These are phyloP conservation scores for Secale cereale DNA, from an alignment of 176 grass and related monocot species.

Conservation along the genomic window DNA sequence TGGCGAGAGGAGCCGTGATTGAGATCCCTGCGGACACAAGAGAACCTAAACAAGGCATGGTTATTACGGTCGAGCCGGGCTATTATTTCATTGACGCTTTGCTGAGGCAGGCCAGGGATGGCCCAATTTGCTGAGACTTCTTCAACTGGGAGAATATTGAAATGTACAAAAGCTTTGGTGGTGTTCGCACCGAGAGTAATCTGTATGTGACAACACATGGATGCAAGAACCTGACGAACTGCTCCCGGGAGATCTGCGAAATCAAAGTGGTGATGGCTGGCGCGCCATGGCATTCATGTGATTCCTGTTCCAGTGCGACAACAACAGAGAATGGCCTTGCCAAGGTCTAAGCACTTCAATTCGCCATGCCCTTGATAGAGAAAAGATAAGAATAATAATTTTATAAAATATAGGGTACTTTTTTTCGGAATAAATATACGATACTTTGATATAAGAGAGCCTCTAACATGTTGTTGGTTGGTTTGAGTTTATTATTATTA, in stretches of 20 bases:
- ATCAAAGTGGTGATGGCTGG: conserved; percentile 89
- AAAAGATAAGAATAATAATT: background rate
- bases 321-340: background rate
- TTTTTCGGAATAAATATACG: background rate
- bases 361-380: background rate
- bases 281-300: conserved; percentile 49
- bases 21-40: conserved; percentile 59
- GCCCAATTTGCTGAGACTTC: conserved; percentile 50
- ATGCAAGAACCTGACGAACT: conserved; percentile 83
- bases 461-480: background rate
- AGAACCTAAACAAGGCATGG: conserved; percentile 81
- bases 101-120: conserved; percentile 43
- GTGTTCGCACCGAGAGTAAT: conserved; percentile 80
- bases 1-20: conserved; percentile 66
- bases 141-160: conserved; percentile 58
- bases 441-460: background rate
- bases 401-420: background rate
- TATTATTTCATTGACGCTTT: conserved; percentile 83
- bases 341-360: background rate
- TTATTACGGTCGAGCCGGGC: conserved; percentile 92
- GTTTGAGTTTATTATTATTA: background rate
- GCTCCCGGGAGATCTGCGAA: conserved; percentile 69
- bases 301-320: background rate
- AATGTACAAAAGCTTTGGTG: conserved; percentile 63
- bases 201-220: conserved; percentile 71